Conservation (phyloP, 352 stramenopile species). For the Sclerospora graminicola region DNA sequence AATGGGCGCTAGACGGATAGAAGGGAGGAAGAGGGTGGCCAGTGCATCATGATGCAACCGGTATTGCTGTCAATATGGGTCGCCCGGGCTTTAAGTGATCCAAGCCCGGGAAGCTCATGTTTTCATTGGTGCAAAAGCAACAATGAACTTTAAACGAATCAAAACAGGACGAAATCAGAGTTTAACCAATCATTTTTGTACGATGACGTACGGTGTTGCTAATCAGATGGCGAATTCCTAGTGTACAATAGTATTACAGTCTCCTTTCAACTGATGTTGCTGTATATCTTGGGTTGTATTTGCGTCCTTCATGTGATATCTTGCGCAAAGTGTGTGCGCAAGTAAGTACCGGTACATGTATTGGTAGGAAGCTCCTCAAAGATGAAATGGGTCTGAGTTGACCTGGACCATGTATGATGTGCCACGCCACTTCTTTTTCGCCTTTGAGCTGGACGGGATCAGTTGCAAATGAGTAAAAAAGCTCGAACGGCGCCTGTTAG, state of each 20-base stretch:
- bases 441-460: too few relatives aligned
- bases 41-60: constrained; percentile 13
- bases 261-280: too few relatives aligned
- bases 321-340: background rate
- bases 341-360: background rate
- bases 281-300: too few relatives aligned
- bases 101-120: background rate
- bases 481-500: too few relatives aligned
- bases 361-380: background rate
- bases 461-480: too few relatives aligned
- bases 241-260: too few relatives aligned
- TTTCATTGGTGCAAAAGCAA: background rate
- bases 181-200: constrained; percentile 1
- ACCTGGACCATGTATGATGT: constrained; percentile 2
- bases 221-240: too few relatives aligned
- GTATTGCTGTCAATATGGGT: constrained; percentile 14
- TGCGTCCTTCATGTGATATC: background rate
- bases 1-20: constrained; percentile 16
- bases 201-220: background rate
- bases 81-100: constrained; percentile 5
- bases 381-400: constrained; percentile 1
- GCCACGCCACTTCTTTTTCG: constrained; percentile 16
- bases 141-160: constrained; percentile 5
- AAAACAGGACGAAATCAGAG: background rate
- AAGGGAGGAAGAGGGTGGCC: constrained; percentile 12